These are phyloP conservation scores for Nyctanthes arbortristis DNA, from an alignment of 257 asterid genomes.

Conservation along the genomic window DNA sequence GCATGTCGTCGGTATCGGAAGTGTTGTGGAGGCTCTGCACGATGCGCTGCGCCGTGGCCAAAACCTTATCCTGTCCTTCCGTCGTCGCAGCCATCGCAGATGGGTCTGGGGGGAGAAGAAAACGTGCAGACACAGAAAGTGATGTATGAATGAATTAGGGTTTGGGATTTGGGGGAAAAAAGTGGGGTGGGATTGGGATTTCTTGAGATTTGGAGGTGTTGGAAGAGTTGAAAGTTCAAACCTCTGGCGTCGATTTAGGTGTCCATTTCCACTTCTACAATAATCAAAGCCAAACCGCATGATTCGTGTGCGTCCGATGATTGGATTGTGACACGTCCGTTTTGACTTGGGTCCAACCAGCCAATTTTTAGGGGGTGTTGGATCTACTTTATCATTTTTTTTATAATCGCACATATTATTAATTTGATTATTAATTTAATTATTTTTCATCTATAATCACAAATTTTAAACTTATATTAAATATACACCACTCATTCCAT, in stretches of 20 bases:
- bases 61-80: conserved; percentile 77
- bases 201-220: not conserved
- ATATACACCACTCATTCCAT: no score
- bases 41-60: conserved; percentile 92
- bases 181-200: not conserved
- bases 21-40: conserved; percentile 74
- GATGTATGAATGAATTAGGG: not conserved
- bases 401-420: no score
- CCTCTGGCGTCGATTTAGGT: not conserved
- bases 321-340: no score
- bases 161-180: not conserved
- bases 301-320: not conserved
- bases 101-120: not conserved
- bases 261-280: not conserved
- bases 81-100: conserved; percentile 56
- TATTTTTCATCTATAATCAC: no score
- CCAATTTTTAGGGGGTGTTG: no score
- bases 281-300: not conserved
- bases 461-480: no score
- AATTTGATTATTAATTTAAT: no score
- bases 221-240: not conserved
- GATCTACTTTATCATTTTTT: no score
- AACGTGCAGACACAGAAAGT: not conserved
- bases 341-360: no score
- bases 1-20: conserved; percentile 72